Conservation (phyloP, 108 stramenopile species). For the Stephanodiscus triporus region DNA sequence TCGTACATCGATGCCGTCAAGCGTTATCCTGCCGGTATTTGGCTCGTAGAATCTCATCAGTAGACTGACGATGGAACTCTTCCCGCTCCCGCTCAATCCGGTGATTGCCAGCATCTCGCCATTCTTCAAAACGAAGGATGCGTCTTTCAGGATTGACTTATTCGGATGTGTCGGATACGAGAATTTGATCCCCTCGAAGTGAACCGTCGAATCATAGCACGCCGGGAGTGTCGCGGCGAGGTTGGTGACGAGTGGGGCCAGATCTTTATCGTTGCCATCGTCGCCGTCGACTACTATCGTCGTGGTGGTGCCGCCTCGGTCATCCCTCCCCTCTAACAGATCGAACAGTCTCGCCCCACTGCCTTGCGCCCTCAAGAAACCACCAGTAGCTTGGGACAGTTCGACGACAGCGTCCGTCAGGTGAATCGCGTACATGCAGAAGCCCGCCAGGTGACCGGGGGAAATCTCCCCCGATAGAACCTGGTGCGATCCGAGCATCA, state of each 20-base stretch:
- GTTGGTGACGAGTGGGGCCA: not conserved
- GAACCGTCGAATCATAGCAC: constrained; percentile 32
- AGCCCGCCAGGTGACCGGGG: constrained; percentile 42
- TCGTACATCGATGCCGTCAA: constrained; percentile 73
- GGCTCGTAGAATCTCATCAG: constrained; percentile 82
- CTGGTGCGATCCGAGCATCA: constrained; percentile 35
- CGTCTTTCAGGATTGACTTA: constrained; percentile 56
- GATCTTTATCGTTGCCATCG: constrained; percentile 2
- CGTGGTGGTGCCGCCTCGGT: not conserved
- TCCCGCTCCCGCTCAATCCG: constrained; percentile 74
- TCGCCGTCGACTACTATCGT: not conserved
- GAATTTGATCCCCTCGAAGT: constrained; percentile 78
- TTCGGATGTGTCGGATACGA: constrained; percentile 85
- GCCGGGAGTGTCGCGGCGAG: constrained; percentile 15
- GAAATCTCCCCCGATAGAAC: constrained; percentile 39
- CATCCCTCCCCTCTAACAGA: constrained; percentile 26
- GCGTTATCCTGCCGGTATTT: constrained; percentile 47
- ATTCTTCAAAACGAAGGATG: constrained; percentile 33
- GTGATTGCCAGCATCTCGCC: constrained; percentile 68
- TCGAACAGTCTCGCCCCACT: constrained; percentile 45
- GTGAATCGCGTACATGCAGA: constrained; percentile 50
- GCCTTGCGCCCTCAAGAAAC: constrained; percentile 45
- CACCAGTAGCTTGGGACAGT: constrained; percentile 33
- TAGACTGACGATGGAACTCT: constrained; percentile 66
- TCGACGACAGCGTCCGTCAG: constrained; percentile 38